Conservation (phyloP, 2,329 filamentous ascomycete genomes). For the Fusarium pseudograminearum region DNA sequence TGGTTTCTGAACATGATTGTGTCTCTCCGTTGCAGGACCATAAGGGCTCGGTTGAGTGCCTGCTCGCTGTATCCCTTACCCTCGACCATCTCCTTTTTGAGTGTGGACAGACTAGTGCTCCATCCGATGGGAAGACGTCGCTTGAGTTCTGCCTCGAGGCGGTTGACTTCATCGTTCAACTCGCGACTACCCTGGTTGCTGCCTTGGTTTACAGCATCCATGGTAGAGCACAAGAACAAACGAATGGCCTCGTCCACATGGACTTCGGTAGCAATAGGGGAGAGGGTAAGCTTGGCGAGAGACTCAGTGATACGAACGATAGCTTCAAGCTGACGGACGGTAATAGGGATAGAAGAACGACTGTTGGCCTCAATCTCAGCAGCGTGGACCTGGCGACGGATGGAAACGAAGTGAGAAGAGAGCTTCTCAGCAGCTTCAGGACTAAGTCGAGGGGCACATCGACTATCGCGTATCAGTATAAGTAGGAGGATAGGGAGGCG, state of each 20-base stretch:
- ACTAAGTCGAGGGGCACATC: slow-evolving; percentile 91
- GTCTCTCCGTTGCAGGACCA: slow-evolving; percentile 88
- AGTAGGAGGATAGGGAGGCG: no score
- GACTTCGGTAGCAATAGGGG: slow-evolving; percentile 85
- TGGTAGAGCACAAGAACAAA: slow-evolving; percentile 94
- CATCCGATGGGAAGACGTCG: slow-evolving; percentile 92
- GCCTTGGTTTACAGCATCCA: slow-evolving; percentile 96
- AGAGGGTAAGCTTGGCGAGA: slow-evolving; percentile 89
- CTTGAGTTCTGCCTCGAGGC: slow-evolving; percentile 89
- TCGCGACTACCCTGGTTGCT: slow-evolving; percentile 86
- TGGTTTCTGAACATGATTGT: slow-evolving; percentile 86
- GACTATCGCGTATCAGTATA: slow-evolving; percentile 63
- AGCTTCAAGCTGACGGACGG: slow-evolving; percentile 94
- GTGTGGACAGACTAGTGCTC: slow-evolving; percentile 88
- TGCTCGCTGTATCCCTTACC: slow-evolving; percentile 91
- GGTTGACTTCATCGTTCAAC: slow-evolving; percentile 87
- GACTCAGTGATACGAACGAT: slow-evolving; percentile 98
- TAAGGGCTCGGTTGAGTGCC: slow-evolving; percentile 83
- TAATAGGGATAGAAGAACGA: slow-evolving; percentile 95
- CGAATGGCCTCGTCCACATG: slow-evolving; percentile 98
- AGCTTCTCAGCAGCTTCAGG: slow-evolving; percentile 94
- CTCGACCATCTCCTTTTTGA: slow-evolving; percentile 92
- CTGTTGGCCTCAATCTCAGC: slow-evolving; percentile 90
- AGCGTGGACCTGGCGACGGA: slow-evolving; percentile 92
- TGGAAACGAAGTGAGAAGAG: slow-evolving; percentile 96